A percentile compares a stretch with the other conserved stretches of the same genome.
Evolutionary conservation across 176 grass and related monocot species (phyloP).

Genomic region (Canna indica): DNA sequence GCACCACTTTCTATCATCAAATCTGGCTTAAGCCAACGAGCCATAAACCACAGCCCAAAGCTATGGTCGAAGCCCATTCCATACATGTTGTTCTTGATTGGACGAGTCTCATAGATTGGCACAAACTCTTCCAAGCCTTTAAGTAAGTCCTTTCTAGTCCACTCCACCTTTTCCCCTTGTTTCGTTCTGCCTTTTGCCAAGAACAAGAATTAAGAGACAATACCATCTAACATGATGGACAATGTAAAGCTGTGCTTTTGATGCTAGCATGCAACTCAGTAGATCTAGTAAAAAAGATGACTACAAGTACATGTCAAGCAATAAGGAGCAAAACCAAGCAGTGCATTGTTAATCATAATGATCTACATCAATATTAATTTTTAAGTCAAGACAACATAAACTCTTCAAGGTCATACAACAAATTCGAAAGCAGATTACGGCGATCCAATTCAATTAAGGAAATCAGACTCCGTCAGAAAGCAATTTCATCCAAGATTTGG

Average conservation of each 20-base stretch:
- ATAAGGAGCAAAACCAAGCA: no score
- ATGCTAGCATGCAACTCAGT: not conserved
- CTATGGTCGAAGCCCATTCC: conserved; percentile 94
- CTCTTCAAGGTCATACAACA: not conserved
- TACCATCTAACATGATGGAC: not conserved
- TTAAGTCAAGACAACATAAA: not conserved
- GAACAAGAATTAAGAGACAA: conserved; percentile 28
- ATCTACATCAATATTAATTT: not conserved
- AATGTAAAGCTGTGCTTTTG: not conserved
- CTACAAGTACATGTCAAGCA: not conserved
- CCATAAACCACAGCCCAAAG: conserved; percentile 95
- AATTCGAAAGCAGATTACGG: not conserved
- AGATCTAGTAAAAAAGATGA: not conserved
- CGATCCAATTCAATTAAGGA: not conserved
- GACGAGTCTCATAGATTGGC: conserved; percentile 69
- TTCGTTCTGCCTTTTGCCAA: conserved; percentile 86
- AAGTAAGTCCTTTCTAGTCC: conserved; percentile 60
- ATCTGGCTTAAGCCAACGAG: conserved; percentile 72
- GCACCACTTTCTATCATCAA: conserved; percentile 94
- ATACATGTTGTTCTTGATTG: conserved; percentile 84
- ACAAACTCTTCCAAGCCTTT: conserved; percentile 76
- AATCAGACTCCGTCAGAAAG: not conserved
- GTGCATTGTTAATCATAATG: not conserved
- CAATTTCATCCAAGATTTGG: not conserved
- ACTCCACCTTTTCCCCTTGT: conserved; percentile 51